Conservation (phyloP, 2,329 filamentous ascomycete species). For the Fusarium duplospermum region DNA sequence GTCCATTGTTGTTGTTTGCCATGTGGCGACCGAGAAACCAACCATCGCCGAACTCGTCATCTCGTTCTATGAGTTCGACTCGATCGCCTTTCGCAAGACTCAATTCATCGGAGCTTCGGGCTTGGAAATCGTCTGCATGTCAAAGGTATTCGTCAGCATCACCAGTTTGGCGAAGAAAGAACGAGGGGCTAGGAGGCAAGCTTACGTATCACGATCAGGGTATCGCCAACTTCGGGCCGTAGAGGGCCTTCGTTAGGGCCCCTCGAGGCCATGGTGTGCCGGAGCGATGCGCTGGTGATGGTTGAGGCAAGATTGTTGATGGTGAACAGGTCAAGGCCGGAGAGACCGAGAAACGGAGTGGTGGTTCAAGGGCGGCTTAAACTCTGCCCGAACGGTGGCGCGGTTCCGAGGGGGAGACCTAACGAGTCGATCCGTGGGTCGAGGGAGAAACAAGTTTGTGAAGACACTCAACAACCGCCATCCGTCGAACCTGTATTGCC, state of each 20-base stretch:
- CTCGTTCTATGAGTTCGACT: conserved; percentile 84
- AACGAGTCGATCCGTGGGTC: conserved; percentile 14
- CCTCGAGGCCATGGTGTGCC: conserved; percentile 57
- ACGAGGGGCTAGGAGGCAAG: conserved; percentile 42
- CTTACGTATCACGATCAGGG: conserved; percentile 79
- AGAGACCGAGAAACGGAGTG: conserved; percentile 33
- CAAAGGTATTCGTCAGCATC: conserved; percentile 23
- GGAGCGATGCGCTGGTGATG: conserved; percentile 32
- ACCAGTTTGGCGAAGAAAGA: conserved; percentile 9
- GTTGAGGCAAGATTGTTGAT: conserved; percentile 28
- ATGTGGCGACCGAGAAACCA: conserved; percentile 85
- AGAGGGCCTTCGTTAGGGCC: conserved; percentile 49
- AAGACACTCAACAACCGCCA: conserved; percentile 30
- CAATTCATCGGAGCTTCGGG: conserved; percentile 92
- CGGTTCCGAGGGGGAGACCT: conserved; percentile 24
- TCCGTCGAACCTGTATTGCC: conserved; percentile 40
- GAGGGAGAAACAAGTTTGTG: conserved; percentile 24
- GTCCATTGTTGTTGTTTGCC: conserved; percentile 77
- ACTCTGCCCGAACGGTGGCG: conserved; percentile 35
- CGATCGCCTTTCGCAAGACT: conserved; percentile 86
- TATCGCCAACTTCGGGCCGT: conserved; percentile 73
- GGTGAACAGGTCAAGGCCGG: conserved; percentile 33
- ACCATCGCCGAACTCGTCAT: conserved; percentile 89
- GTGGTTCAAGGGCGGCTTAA: conserved; percentile 39
- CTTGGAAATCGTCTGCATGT: conserved; percentile 84